These are phyloP conservation scores for Tephrocybe sp. DNA, from an alignment of 768 basidiomycete genomes.

Conservation along the genomic window DNA sequence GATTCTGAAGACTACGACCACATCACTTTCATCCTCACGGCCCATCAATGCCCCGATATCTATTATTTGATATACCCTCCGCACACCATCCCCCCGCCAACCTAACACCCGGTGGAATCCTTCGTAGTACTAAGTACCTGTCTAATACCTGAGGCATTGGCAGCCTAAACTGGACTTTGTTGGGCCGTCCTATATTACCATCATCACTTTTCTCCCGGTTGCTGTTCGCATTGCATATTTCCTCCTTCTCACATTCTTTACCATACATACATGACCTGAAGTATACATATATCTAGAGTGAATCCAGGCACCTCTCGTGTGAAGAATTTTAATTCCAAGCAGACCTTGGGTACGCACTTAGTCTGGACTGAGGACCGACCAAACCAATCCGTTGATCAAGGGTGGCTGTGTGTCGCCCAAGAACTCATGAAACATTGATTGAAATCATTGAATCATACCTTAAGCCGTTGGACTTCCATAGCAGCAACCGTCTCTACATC, in stretches of 20 bases:
- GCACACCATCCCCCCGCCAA: conserved; percentile 30
- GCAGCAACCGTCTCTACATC: neutral
- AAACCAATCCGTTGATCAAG: neutral
- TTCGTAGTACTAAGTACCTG: conserved; percentile 19
- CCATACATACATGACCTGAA: conserved; percentile 11
- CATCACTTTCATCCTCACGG: conserved; percentile 24
- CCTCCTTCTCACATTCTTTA: conserved; percentile 12
- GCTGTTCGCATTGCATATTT: conserved; percentile 20
- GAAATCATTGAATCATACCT: neutral
- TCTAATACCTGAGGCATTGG: conserved; percentile 31
- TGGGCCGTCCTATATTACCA: conserved; percentile 13
- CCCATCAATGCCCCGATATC: conserved; percentile 27
- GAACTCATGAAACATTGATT: neutral
- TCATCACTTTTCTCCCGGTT: conserved; percentile 13
- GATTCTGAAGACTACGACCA: conserved; percentile 36
- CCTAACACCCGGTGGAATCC: conserved; percentile 26
- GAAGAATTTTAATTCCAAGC: too few species aligned
- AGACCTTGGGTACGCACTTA: too few species aligned
- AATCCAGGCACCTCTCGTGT: neutral
- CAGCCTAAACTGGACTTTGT: conserved; percentile 13
- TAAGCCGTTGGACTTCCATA: neutral
- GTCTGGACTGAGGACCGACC: too few species aligned
- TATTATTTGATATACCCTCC: conserved; percentile 39
- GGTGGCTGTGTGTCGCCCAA: neutral
- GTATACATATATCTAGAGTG: conserved; percentile 16